Percentiles rank a stretch among this genome's conserved stretches.
These are phyloP conservation scores for Lachnellula occidentalis DNA, from an alignment of 2,329 filamentous ascomycete species.

Conservation along the genomic window DNA sequence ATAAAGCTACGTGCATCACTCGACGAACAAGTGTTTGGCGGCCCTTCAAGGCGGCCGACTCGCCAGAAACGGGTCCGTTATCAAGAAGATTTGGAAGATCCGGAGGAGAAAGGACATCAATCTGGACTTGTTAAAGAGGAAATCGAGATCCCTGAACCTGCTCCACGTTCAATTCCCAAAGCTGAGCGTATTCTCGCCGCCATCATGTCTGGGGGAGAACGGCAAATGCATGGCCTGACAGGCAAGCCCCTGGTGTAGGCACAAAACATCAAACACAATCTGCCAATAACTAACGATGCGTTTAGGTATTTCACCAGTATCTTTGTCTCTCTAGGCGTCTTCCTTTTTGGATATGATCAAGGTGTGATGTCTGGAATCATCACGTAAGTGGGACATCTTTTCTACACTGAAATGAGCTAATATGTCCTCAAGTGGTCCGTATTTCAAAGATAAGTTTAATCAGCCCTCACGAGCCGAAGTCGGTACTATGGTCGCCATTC, in stretches of 20 bases:
- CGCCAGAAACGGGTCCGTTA: slow-evolving; percentile 66
- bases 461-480: slow-evolving; percentile 82
- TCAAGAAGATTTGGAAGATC: slow-evolving; percentile 36
- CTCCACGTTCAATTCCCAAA: slow-evolving; percentile 56
- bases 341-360: slow-evolving; percentile 85
- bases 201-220: slow-evolving; percentile 80
- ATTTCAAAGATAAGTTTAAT: slow-evolving; percentile 89
- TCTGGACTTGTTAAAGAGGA: slow-evolving; percentile 59
- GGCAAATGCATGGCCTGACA: slow-evolving; percentile 83
- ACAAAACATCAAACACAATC: slow-evolving; percentile 11
- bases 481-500: slow-evolving; percentile 95
- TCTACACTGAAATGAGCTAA: slow-evolving; percentile 13
- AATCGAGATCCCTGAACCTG: slow-evolving; percentile 72
- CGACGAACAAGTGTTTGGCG: slow-evolving; percentile 55
- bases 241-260: slow-evolving; percentile 88
- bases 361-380: slow-evolving; percentile 79
- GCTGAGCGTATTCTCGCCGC: slow-evolving; percentile 66
- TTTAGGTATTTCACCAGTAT: slow-evolving; percentile 89
- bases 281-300: slow-evolving; percentile 7
- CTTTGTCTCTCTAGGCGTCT: slow-evolving; percentile 80
- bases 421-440: slow-evolving; percentile 57
- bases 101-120: slow-evolving; percentile 38
- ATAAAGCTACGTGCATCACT: slow-evolving; percentile 62
- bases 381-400: slow-evolving; percentile 42
- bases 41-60: slow-evolving; percentile 41